These are phyloP conservation scores for Rossbeevera mucosa DNA, from an alignment of 768 basidiomycete species.

Conservation along the genomic window DNA sequence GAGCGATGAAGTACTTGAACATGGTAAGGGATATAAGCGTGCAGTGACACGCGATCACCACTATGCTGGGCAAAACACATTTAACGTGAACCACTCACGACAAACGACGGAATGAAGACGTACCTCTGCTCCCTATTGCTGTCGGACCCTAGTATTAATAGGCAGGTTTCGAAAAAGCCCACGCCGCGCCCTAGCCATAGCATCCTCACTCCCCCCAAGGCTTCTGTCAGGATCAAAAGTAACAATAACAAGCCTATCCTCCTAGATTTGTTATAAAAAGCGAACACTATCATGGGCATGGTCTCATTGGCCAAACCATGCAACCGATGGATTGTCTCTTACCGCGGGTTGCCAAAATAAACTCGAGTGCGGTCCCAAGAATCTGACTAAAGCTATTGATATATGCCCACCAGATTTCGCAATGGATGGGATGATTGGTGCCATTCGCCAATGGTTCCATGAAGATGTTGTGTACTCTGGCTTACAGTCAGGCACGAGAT, in stretches of 20 bases:
- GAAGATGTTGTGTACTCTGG: slow-evolving; percentile 14
- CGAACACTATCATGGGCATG: slow-evolving; percentile 11
- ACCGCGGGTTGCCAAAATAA: slow-evolving; percentile 18
- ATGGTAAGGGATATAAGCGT: slow-evolving; percentile 12
- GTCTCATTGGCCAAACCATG: background rate
- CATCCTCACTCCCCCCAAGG: background rate
- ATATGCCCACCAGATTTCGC: slow-evolving; percentile 13
- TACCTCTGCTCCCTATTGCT: background rate
- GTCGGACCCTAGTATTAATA: background rate
- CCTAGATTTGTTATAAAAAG: slow-evolving; percentile 18
- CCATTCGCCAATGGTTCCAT: slow-evolving; percentile 7
- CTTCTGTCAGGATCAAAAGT: slow-evolving; percentile 1
- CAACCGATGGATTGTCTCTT: background rate
- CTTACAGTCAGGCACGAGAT: background rate
- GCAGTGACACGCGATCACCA: slow-evolving; percentile 7
- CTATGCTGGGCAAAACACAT: background rate
- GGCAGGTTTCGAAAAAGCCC: background rate
- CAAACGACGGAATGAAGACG: background rate
- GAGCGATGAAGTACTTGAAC: slow-evolving; percentile 16
- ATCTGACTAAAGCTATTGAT: slow-evolving; percentile 1
- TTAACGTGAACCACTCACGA: background rate
- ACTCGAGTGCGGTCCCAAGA: slow-evolving; percentile 11
- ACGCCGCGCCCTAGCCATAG: background rate
- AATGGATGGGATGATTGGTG: slow-evolving; percentile 7
- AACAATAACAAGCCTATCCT: slow-evolving; percentile 6